Conservation (phyloP, 73 alveolate species). For the Tetrahymena malaccensis region DNA sequence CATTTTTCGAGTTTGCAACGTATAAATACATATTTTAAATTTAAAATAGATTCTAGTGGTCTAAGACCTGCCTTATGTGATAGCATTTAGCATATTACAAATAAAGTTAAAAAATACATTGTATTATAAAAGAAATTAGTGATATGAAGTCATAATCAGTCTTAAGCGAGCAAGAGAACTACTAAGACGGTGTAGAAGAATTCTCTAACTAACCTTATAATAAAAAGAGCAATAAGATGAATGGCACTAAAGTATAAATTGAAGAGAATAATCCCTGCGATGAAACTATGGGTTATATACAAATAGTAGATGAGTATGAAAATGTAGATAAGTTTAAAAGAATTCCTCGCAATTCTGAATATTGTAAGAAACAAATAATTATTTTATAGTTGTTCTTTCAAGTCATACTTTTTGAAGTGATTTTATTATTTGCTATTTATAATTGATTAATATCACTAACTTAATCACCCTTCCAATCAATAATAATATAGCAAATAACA, state of each 20-base stretch:
- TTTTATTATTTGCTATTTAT: not conserved
- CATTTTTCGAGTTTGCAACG: not conserved
- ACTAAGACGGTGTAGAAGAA: not conserved
- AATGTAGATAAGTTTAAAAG: not conserved
- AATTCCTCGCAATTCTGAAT: not conserved
- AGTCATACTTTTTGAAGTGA: not conserved
- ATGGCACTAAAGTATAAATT: not conserved
- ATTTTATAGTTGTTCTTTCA: not conserved
- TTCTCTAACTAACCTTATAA: not conserved
- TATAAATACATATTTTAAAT: too few relatives aligned
- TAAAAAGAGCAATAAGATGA: not conserved
- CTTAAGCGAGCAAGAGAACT: not conserved
- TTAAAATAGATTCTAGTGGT: not conserved
- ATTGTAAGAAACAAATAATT: not conserved
- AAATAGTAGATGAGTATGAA: not conserved
- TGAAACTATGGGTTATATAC: not conserved
- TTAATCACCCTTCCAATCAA: too few relatives aligned
- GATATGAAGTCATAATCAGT: not conserved
- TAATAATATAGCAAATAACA: too few relatives aligned
- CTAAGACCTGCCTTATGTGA: not conserved
- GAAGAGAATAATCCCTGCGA: not conserved
- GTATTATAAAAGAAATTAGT: not conserved
- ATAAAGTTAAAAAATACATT: not conserved
- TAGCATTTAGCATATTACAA: not conserved
- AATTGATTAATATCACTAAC: too few relatives aligned